Percentiles rank a stretch among this genome's conserved stretches.
phyloP scores from a whole-genome alignment of 2,329 filamentous ascomycete species.

The Colletotrichum sp. region DNA sequence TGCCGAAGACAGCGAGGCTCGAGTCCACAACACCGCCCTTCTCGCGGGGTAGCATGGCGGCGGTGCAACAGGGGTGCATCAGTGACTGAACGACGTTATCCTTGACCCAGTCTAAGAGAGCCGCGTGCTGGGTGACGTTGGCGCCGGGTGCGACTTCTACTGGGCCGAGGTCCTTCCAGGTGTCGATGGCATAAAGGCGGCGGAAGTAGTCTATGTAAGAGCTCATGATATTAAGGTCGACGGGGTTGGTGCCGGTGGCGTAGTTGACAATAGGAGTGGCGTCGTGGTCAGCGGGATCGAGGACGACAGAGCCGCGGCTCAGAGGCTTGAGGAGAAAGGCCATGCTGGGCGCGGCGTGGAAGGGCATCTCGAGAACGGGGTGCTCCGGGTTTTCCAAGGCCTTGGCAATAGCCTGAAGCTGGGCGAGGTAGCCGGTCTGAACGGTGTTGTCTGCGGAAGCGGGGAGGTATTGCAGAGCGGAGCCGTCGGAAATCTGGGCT shows the following conservation, averaged over 20 bases:
- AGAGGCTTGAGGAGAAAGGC: conserved; percentile 29
- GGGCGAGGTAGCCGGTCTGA: too few relatives aligned
- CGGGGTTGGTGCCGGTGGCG: conserved; percentile 36
- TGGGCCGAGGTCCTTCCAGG: conserved; percentile 30
- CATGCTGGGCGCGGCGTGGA: too few relatives aligned
- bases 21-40: conserved; percentile 39
- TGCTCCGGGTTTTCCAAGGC: too few relatives aligned
- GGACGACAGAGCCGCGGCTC: conserved; percentile 36
- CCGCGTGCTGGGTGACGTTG: conserved; percentile 22
- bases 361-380: too few relatives aligned
- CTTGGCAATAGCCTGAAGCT: too few relatives aligned
- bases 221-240: conserved; percentile 39
- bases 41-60: conserved; percentile 46
- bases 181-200: conserved; percentile 29
- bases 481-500: too few relatives aligned
- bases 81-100: conserved; percentile 36
- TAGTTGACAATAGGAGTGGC: conserved; percentile 36
- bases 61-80: conserved; percentile 47
- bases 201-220: conserved; percentile 34
- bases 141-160: conserved; percentile 33
- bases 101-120: conserved; percentile 28
- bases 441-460: too few relatives aligned
- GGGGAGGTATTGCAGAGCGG: too few relatives aligned
- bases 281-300: conserved; percentile 26
- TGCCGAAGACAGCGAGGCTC: conserved; percentile 37